phyloP scores from a whole-genome alignment of 2,329 filamentous ascomycete species.

The Colletotrichum sp. region DNA sequence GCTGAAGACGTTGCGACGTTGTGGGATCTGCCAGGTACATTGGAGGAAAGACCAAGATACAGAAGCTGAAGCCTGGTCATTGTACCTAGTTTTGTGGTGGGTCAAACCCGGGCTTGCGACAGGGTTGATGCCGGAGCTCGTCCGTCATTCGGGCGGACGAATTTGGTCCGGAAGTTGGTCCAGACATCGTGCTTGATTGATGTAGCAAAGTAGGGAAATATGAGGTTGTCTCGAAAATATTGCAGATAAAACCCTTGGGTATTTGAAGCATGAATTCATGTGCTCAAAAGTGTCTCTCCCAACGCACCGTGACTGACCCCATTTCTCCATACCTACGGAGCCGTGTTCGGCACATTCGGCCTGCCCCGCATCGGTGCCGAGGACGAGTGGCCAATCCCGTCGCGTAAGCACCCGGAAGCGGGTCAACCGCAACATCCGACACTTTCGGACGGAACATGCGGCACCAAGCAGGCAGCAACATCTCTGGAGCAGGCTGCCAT shows the following conservation, averaged over 20 bases:
- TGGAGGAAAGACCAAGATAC: background rate
- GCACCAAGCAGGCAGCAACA: conserved; percentile 2
- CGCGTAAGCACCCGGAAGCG: background rate
- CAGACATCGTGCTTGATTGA: background rate
- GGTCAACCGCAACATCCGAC: conserved; percentile 1
- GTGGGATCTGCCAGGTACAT: background rate
- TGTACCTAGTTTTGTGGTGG: background rate
- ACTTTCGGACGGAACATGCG: background rate
- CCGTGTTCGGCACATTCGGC: background rate
- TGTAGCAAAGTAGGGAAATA: background rate
- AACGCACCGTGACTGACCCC: background rate
- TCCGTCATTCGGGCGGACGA: background rate
- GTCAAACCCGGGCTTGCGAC: background rate
- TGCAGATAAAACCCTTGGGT: background rate
- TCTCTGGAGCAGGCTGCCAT: background rate
- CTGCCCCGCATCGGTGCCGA: background rate
- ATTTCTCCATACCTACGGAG: background rate
- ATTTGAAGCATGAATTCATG: background rate
- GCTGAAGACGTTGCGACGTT: background rate
- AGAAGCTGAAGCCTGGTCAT: background rate
- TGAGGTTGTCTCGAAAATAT: background rate
- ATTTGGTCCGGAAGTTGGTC: background rate
- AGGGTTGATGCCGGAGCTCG: background rate
- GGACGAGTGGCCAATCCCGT: background rate
- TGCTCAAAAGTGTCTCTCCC: background rate